Conservation (phyloP, 352 stramenopile genomes). For the Phytophthora tentaculata region DNA sequence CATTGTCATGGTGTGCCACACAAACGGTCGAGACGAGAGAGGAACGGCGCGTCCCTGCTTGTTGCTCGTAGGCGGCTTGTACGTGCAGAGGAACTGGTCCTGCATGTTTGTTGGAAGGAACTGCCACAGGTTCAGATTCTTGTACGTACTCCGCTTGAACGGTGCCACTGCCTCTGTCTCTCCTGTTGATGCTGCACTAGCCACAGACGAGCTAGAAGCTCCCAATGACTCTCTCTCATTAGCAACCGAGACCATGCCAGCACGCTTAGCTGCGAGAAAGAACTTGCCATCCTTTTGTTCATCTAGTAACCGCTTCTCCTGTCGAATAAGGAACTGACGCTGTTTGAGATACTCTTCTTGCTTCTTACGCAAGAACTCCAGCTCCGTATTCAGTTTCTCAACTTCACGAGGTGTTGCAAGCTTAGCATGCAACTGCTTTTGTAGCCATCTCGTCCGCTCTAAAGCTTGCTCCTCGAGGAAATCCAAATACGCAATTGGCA, state of each 20-base stretch:
- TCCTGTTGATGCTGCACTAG: conserved; percentile 19
- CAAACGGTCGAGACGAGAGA: conserved; percentile 47
- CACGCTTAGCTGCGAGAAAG: conserved; percentile 39
- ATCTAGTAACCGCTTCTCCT: conserved; percentile 68
- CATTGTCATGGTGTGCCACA: conserved; percentile 91
- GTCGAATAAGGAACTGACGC: conserved; percentile 77
- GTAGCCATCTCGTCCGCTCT: conserved; percentile 56
- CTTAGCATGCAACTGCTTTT: conserved; percentile 47
- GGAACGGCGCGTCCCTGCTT: conserved; percentile 16
- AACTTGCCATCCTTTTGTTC: conserved; percentile 59
- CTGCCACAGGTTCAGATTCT: conserved; percentile 80
- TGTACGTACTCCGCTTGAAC: conserved; percentile 89
- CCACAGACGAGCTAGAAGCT: conserved; percentile 17
- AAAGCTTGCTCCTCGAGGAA: conserved; percentile 74
- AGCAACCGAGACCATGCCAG: conserved; percentile 22
- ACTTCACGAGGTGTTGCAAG: conserved; percentile 25
- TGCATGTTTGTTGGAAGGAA: conserved; percentile 89
- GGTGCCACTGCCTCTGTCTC: conserved; percentile 52
- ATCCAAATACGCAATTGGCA: conserved; percentile 78
- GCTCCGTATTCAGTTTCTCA: conserved; percentile 49
- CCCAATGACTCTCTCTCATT: conserved; percentile 30
- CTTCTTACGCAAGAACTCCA: conserved; percentile 73
- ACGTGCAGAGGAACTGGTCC: conserved; percentile 75
- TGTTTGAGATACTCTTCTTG: conserved; percentile 80
- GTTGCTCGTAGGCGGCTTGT: conserved; percentile 41